Conservation (phyloP, 306 rosid genomes). For the Astragalus membranaceus region DNA sequence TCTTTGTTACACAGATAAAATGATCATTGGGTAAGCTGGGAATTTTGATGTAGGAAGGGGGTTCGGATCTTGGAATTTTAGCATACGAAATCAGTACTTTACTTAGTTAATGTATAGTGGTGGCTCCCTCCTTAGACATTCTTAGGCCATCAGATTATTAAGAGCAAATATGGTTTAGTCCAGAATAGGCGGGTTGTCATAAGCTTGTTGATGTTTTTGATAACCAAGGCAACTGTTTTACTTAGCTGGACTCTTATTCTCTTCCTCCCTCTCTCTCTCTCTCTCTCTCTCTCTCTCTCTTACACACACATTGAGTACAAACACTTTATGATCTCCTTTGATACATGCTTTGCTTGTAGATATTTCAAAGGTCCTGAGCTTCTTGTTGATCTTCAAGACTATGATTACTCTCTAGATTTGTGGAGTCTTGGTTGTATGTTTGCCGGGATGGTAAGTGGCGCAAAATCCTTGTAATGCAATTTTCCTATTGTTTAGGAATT, state of each 20-base stretch:
- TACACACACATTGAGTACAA: not conserved
- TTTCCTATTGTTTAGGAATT: not conserved
- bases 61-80: not conserved
- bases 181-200: not conserved
- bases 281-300: too few relatives aligned
- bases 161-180: not conserved
- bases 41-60: not conserved
- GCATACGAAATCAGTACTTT: not conserved
- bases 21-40: not conserved
- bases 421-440: slow-evolving; percentile 99
- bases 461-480: not conserved
- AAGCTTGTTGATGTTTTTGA: not conserved
- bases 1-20: not conserved
- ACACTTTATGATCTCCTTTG: not conserved
- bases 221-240: not conserved
- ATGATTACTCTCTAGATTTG: slow-evolving; percentile 83
- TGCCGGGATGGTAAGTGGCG: slow-evolving; percentile 82
- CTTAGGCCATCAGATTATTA: not conserved
- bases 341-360: slow-evolving; percentile 37
- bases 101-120: not conserved
- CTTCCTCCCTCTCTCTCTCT: not conserved
- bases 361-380: slow-evolving; percentile 96
- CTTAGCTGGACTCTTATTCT: not conserved
- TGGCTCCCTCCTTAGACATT: not conserved
- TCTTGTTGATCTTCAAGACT: slow-evolving; percentile 96